Evolutionary conservation across 257 asterid species (phyloP).

Genomic region (Forsythia suspensa): DNA sequence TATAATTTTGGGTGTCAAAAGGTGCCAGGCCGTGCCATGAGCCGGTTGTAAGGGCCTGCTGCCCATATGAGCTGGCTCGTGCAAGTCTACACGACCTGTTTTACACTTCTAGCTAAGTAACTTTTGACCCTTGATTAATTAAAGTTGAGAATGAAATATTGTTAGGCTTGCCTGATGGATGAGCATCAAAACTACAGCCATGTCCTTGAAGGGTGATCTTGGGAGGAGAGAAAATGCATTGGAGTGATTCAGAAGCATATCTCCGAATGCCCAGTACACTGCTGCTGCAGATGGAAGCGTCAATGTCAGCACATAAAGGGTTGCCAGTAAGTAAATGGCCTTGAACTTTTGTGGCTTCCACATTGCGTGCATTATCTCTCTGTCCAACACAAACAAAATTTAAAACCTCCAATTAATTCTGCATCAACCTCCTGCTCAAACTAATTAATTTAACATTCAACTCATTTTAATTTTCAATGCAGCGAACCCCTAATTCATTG

Average conservation of each 20-base stretch:
- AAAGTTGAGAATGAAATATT: not conserved
- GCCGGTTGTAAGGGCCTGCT: not conserved
- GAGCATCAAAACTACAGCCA: slow-evolving; percentile 94
- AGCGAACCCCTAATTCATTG: no score
- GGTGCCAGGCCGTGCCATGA: not conserved
- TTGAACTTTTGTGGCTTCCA: slow-evolving; percentile 97
- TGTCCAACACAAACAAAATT: slow-evolving; percentile 38
- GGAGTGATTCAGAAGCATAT: slow-evolving; percentile 82
- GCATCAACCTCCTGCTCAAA: not conserved
- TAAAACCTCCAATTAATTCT: not conserved
- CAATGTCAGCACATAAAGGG: slow-evolving; percentile 75
- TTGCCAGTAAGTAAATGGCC: slow-evolving; percentile 78
- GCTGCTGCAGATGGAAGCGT: slow-evolving; percentile 94
- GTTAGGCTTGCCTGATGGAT: slow-evolving; percentile 69
- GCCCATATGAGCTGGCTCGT: no score
- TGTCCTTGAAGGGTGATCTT: slow-evolving; percentile 72
- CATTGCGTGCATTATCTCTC: slow-evolving; percentile 98
- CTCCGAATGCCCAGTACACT: slow-evolving; percentile 96
- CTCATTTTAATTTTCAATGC: not conserved
- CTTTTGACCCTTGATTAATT: not conserved
- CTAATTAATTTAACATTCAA: not conserved
- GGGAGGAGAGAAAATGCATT: slow-evolving; percentile 92
- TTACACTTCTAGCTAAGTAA: not conserved
- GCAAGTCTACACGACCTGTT: not conserved
- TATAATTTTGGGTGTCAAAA: not conserved